Evolutionary conservation across 768 basidiomycete genomes (phyloP), one percentile per base, ranked within the genome.

Genomic region (Boletales sp.): DNA sequence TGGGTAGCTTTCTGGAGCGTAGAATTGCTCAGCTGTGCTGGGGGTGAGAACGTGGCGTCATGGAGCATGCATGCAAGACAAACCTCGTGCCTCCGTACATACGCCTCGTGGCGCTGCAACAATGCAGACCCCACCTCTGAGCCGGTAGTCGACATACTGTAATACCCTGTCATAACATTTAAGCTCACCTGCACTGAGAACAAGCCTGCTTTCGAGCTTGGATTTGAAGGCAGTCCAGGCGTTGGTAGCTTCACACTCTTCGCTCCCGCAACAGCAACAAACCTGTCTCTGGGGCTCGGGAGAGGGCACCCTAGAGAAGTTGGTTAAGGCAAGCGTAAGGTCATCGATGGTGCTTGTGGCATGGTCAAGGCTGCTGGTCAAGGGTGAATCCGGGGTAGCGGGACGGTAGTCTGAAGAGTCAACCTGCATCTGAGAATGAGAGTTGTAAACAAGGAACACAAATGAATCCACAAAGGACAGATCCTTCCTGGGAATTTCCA

Each of bases 101-200:
- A 90, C 4, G 87, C 88, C 70, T 94, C 93, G 63, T 94, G 91
- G 52, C 86, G 75, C 61, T 88, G 83, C 42, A 96, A 68, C 41
- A 96, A 70, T 5, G 94, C 93, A 67, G 93, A 90, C 12, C 93
- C 93, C 28, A 95, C 86, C 76, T 94, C 92, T 92, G 57, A 25
- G 50, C 40, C 9, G 43, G 19, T 49, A 31, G 34, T 58, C 46
- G 54, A 35, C 34, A 43, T 40, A 33, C 28, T 32, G n/a, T 21
- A 19, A 40, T 21, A 44, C 33, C 18, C 48, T 45, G n/a, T 15
- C 28, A 13, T 38, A 52, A 41, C 34, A 31, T 44, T 46, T 19
- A 28, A 32, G 75, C 86, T 60, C 61, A 94, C 93, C 91, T 61
- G 90, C 93, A 65, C 91, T 91, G 48, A 95, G 75, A 49, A 86